Evolutionary conservation across 192 early-diverging fungal species (phyloP).

Genomic region (Coemansia sp.): DNA sequence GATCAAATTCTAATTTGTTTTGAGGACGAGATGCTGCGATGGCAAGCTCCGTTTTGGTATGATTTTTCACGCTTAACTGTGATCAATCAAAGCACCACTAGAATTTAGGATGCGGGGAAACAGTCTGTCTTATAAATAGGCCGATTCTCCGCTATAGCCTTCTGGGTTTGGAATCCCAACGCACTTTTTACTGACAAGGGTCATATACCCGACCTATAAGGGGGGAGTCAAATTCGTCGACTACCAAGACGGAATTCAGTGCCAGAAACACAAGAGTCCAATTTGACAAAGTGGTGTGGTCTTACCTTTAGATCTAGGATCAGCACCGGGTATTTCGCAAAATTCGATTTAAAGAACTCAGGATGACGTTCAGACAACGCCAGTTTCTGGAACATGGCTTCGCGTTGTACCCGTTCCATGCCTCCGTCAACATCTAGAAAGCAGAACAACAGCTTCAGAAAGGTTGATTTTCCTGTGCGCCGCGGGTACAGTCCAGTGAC

Average conservation of each 20-base stretch:
- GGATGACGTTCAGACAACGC: not conserved
- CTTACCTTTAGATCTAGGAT: slow-evolving; percentile 11
- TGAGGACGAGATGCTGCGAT: too few species aligned
- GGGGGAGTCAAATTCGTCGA: slow-evolving; percentile 9
- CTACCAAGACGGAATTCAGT: not conserved
- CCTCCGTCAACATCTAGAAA: slow-evolving; percentile 2
- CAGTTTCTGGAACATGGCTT: not conserved
- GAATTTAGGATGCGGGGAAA: too few species aligned
- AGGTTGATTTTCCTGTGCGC: slow-evolving; percentile 6
- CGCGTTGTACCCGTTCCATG: not conserved
- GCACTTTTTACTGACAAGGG: too few species aligned
- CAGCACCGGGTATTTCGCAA: slow-evolving; percentile 7
- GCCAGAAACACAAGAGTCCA: not conserved
- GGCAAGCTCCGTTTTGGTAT: too few species aligned
- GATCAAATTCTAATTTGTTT: too few species aligned
- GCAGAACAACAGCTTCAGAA: not conserved
- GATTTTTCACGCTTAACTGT: too few species aligned
- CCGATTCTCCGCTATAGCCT: too few species aligned
- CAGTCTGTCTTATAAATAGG: too few species aligned
- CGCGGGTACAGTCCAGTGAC: slow-evolving; percentile 8
- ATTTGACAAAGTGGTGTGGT: too few species aligned
- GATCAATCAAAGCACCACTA: too few species aligned
- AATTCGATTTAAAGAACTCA: slow-evolving; percentile 5
- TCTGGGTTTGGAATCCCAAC: too few species aligned
- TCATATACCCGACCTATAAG: too few species aligned